Evolutionary conservation across 768 basidiomycete genomes (phyloP).

Genomic region (Termitomyces sp.): DNA sequence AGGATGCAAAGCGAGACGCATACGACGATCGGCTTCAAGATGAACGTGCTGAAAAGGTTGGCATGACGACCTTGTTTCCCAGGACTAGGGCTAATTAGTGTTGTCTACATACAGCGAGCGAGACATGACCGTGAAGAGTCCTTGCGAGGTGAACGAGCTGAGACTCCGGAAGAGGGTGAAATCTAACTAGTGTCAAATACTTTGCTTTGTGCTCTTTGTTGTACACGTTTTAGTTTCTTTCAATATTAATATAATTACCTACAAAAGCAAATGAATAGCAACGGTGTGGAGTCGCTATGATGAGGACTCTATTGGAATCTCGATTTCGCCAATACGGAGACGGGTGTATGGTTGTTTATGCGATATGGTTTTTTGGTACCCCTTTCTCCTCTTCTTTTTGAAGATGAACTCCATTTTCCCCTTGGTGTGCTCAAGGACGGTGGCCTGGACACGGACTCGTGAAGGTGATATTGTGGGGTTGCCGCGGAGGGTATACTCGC

Average conservation of each 20-base stretch:
- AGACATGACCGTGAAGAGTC: conserved; percentile 47
- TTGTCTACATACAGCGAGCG: conserved; percentile 41
- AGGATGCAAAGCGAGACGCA: conserved; percentile 45
- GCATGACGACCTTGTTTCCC: background rate
- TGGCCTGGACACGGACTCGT: conserved; percentile 73
- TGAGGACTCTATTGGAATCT: conserved; percentile 26
- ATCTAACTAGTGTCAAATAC: conserved; percentile 40
- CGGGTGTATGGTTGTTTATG: conserved; percentile 97
- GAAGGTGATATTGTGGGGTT: conserved; percentile 63
- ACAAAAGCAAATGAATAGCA: conserved; percentile 4
- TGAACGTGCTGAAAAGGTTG: conserved; percentile 67
- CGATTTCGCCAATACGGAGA: conserved; percentile 84
- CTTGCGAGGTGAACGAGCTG: conserved; percentile 46
- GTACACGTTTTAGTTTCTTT: background rate
- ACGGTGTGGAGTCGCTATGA: conserved; percentile 10
- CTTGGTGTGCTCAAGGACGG: conserved; percentile 97
- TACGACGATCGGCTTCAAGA: conserved; percentile 45
- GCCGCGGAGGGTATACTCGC: conserved; percentile 88
- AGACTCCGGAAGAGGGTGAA: conserved; percentile 87
- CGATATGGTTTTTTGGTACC: conserved; percentile 89
- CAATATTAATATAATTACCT: conserved; percentile 9
- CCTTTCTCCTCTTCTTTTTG: conserved; percentile 98
- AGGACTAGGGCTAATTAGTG: conserved; percentile 6
- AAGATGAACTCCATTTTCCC: conserved; percentile 86
- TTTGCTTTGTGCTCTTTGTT: background rate